Evolutionary conservation across 495 filamentous ascomycete species (phyloP).

Genomic region (Xylaria acuta): DNA sequence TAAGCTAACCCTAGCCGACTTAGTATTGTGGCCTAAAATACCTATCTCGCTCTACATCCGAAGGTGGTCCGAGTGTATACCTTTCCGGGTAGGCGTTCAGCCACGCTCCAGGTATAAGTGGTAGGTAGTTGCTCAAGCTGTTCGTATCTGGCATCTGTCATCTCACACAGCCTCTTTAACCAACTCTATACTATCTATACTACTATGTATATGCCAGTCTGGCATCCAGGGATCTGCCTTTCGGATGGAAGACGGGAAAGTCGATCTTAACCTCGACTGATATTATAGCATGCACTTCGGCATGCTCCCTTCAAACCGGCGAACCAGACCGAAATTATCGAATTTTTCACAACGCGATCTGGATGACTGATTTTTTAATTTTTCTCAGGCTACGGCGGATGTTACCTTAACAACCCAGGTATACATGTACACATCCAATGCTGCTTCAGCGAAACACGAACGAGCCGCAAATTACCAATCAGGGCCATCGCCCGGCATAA

Average conservation of each 20-base stretch:
- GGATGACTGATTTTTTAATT: slow-evolving; percentile 41
- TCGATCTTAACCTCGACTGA: slow-evolving; percentile 21
- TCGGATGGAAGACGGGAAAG: slow-evolving; percentile 13
- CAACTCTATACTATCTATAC: neutral
- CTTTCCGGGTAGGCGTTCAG: slow-evolving; percentile 1
- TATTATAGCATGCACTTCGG: neutral
- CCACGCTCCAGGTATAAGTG: neutral
- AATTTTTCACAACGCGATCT: slow-evolving; percentile 22
- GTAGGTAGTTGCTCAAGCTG: neutral
- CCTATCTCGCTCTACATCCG: neutral
- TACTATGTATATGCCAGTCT: neutral
- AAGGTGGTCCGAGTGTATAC: slow-evolving; percentile 20
- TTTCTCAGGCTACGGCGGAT: slow-evolving; percentile 46
- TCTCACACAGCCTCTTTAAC: neutral
- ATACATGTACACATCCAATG: slow-evolving; percentile 39
- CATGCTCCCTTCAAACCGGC: neutral
- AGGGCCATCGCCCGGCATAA: slow-evolving; percentile 39
- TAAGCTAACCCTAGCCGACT: neutral
- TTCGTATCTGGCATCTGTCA: neutral
- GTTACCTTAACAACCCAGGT: slow-evolving; percentile 39
- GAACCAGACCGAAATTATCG: slow-evolving; percentile 12
- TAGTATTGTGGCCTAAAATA: slow-evolving; percentile 5
- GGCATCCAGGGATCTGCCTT: slow-evolving; percentile 12
- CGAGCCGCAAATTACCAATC: slow-evolving; percentile 39
- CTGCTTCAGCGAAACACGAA: slow-evolving; percentile 33